Base-by-base conservation (phyloP, 768 basidiomycete genomes). In the Sarcodon sp. region DNA sequence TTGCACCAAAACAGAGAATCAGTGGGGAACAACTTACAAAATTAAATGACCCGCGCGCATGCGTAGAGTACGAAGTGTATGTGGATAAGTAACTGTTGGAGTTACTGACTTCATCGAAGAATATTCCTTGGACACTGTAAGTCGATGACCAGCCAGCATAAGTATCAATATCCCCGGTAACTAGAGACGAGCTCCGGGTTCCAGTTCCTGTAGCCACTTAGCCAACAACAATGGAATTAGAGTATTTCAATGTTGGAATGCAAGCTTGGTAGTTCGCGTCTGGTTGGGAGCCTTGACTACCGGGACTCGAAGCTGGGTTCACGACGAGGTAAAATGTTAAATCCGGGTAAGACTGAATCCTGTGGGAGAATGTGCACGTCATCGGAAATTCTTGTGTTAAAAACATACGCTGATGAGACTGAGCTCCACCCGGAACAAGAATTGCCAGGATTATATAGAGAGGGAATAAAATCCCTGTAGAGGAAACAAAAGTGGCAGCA, bases 81-180 rank as follows among this genome's bases (percentile, higher is more conserved):
- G 43, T 51, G 1, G 51, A 33, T 7, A 66, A 31, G n/a, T 56
- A 45, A 4, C 21, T 35, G 8, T 49, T 46, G 13, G 48, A 48
- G 2, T 55, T 56, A 6, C 54, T 46, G 3, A 58, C 62, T 50
- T 69, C 58, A 43, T 69, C 66, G 52, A 66, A 65, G 51, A 67
- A 67, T 15, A 69, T 64, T 1, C 67, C 66, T 15, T 61, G 55
- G 0, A 55, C 57, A 8, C 55, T 47, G 49, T 66, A 68, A 1
- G 60, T 47, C 8, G 52, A 46, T 0, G 48, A 47, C 67, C 67
- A 68, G 1, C 51, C 48, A 4, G 49, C 51, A 45, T 67, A 69
- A 6, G 61, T 64, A 31, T 57, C 38, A 34, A 67, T 54, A 32
- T 66, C 64, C 6, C 51, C 39, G 12, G 18, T 52, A 9, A 69